These are phyloP conservation scores for Cutaneotrichosporon dermatis DNA, from an alignment of 1,284 basidiomycete species.

Conservation along the genomic window DNA sequence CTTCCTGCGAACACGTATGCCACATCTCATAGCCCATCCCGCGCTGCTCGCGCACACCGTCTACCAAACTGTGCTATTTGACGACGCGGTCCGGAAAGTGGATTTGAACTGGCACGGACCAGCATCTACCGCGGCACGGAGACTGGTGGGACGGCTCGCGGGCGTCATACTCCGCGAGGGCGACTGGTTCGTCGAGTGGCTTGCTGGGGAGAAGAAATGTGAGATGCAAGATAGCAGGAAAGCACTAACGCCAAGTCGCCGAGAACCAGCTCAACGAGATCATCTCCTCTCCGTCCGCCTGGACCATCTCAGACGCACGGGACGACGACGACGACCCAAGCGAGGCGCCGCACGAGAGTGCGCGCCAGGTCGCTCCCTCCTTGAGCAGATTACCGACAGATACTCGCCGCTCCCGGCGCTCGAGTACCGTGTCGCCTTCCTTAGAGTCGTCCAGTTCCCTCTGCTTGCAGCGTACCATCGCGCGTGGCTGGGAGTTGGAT, in stretches of 20 bases:
- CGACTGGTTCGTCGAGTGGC: conserved; percentile 87
- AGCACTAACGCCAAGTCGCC: conserved; percentile 39
- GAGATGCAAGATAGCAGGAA: conserved; percentile 39
- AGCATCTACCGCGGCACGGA: conserved; percentile 22
- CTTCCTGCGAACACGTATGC: conserved; percentile 70
- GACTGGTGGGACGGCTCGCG: conserved; percentile 67
- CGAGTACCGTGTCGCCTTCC: conserved; percentile 72
- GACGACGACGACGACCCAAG: conserved; percentile 56
- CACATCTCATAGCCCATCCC: conserved; percentile 69
- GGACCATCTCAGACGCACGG: conserved; percentile 71
- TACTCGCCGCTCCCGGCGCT: conserved; percentile 79
- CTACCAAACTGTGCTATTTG: conserved; percentile 84
- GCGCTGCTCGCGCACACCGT: conserved; percentile 90
- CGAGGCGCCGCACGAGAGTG: conserved; percentile 60
- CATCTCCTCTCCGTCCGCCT: conserved; percentile 74
- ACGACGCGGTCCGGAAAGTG: conserved; percentile 71
- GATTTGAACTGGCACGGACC: conserved; percentile 62
- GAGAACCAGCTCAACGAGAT: conserved; percentile 66
- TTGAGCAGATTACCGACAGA: conserved; percentile 90
- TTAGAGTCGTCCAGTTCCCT: conserved; percentile 73
- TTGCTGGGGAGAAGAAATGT: conserved; percentile 82
- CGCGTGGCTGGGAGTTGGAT: conserved; percentile 80
- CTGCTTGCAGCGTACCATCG: conserved; percentile 70
- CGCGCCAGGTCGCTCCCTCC: conserved; percentile 73
- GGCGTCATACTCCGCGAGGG: conserved; percentile 74